These are phyloP conservation scores for Aegilops sharonensis DNA, from an alignment of 176 grass and related monocot species.

Conservation along the genomic window DNA sequence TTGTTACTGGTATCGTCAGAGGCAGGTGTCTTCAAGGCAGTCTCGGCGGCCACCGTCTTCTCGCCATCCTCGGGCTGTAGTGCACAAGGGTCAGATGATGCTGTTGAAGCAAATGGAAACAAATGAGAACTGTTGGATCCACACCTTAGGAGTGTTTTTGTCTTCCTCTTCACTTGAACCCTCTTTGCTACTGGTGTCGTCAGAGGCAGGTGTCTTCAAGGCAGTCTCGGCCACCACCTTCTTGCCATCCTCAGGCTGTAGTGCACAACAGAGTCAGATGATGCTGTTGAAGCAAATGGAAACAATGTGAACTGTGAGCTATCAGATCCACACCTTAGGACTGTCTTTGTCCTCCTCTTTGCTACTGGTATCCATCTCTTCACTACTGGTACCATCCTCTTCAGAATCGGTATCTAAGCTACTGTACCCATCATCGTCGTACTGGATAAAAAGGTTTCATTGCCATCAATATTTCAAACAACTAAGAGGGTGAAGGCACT, in stretches of 20 bases:
- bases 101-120: not conserved
- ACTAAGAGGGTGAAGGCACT: not conserved
- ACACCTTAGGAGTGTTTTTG: constrained; percentile 59
- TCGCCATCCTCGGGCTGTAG: constrained; percentile 48
- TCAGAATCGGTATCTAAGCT: constrained; percentile 6
- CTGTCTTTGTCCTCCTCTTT: constrained; percentile 52
- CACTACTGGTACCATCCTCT: constrained; percentile 23
- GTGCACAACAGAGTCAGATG: constrained; percentile 6
- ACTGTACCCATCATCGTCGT: constrained; percentile 37
- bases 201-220: constrained; percentile 45
- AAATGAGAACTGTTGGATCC: not conserved
- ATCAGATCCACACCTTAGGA: constrained; percentile 41
- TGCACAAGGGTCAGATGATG: constrained; percentile 7
- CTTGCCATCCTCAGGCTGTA: constrained; percentile 50
- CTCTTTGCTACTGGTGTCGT: not conserved
- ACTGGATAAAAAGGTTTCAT: not conserved
- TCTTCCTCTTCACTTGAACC: constrained; percentile 48
- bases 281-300: not conserved
- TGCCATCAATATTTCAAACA: not conserved
- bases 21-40: constrained; percentile 33
- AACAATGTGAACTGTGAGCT: not conserved
- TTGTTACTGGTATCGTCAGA: constrained; percentile 16
- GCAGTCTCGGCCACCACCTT: constrained; percentile 43
- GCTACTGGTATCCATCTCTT: constrained; percentile 20
- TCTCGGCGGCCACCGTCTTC: constrained; percentile 43